Evolutionary conservation across 257 asterid species (phyloP), one percentile per base, ranked within the genome.

Genomic region (Primulina huaijiensis): DNA sequence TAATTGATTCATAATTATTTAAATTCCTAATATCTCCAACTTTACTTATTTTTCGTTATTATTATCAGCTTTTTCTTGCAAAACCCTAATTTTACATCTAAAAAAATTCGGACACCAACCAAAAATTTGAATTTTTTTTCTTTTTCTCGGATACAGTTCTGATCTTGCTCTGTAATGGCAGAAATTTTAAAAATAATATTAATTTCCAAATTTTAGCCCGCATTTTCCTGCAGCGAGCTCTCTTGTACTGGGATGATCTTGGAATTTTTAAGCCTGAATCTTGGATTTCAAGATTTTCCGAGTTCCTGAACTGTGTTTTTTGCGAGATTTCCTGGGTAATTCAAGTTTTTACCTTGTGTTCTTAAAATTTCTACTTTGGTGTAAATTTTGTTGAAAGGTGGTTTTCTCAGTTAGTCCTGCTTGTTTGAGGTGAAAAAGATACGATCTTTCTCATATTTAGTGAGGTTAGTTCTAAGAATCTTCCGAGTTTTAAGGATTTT

Each of bases 41-140:
- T 75, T 82, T 82, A 56, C 82, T 86, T 81, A 61, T 79, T 74
- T 62, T 68, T 37, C 55, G 4, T 12, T 43, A 43, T 43, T 43
- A 43, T 43, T 43, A 11, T 65, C 78, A 53, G 65, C 72, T 52
- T 71, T 79, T 84, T 81, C 77, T 61, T 68, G 61, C 76, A 75
- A 80, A 78, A 82, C 88, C 93, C 94, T 85, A 85, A 83, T 81
- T 86, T 79, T 57, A 33, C 68, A 43, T 38, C 73, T 77, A 61
- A 74, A 46, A 57, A 73, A 71, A 37, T 31, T 73, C 67, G 72
- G 67, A 70, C 71, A 64, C 73, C 68, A 72, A 71, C 73, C 77
- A 63, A 65, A 75, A 58, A 27, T 74, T 20, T 5, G 35, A 10
- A 67, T 82, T 72, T 75, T 74, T 77, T 23, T 63, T 62, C 69